phyloP scores from a whole-genome alignment of 768 basidiomycete genomes.

The Lactarius psammicola region DNA sequence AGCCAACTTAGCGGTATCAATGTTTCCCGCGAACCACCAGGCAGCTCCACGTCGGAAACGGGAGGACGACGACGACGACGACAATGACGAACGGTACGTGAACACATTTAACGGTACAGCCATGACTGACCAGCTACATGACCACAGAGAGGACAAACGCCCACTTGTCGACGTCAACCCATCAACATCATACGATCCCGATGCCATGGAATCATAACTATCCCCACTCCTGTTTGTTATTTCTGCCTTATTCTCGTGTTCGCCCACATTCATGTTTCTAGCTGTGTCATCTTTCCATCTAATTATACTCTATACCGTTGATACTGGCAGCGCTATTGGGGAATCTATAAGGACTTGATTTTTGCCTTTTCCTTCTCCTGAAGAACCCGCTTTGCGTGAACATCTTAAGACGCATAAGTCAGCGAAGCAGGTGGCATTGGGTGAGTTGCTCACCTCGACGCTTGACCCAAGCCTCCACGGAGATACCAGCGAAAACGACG shows the following conservation, averaged over 20 bases:
- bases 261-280: constrained; percentile 1
- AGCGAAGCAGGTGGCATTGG: constrained; percentile 5
- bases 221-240: constrained; percentile 20
- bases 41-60: constrained; percentile 61
- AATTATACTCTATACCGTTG: constrained; percentile 22
- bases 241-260: not conserved
- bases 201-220: constrained; percentile 39
- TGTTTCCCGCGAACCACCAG: constrained; percentile 50
- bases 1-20: constrained; percentile 66
- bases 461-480: constrained; percentile 89
- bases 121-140: not conserved
- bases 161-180: constrained; percentile 34
- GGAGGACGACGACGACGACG: constrained; percentile 66
- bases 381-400: constrained; percentile 76
- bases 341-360: constrained; percentile 66
- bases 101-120: not conserved
- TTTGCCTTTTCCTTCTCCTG: constrained; percentile 83
- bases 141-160: constrained; percentile 44
- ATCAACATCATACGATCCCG: constrained; percentile 19
- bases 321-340: not conserved
- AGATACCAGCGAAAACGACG: constrained; percentile 94
- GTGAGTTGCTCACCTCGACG: constrained; percentile 59
- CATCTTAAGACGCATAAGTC: constrained; percentile 45
- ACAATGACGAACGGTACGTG: constrained; percentile 40
- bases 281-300: constrained; percentile 7